phyloP scores from a whole-genome alignment of 2,329 filamentous ascomycete species.

The Colletotrichum nymphaeae region DNA sequence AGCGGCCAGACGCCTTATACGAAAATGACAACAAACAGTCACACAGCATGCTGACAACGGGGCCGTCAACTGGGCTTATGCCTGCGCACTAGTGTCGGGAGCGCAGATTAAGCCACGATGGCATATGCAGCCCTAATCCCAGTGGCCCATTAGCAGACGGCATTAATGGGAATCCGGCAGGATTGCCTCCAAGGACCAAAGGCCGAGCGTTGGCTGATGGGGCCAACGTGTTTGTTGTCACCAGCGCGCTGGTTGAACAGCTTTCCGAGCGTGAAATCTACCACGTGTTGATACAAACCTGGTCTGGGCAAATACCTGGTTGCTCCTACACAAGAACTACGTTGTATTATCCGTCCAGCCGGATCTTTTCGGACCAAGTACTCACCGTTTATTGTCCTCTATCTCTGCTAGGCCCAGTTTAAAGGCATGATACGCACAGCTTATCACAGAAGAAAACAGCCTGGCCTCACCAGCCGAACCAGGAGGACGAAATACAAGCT shows the following conservation, averaged over 20 bases:
- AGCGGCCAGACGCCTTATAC: background rate
- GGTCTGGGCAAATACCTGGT: background rate
- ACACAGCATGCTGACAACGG: slow-evolving; percentile 19
- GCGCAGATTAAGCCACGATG: slow-evolving; percentile 27
- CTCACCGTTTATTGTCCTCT: background rate
- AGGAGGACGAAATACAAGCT: slow-evolving; percentile 2
- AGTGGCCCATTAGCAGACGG: slow-evolving; percentile 18
- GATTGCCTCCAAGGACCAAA: slow-evolving; percentile 16
- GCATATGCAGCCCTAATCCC: slow-evolving; percentile 36
- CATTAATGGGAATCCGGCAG: slow-evolving; percentile 10
- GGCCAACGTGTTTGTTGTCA: slow-evolving; percentile 7
- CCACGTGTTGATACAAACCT: slow-evolving; percentile 5
- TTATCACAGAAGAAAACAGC: background rate
- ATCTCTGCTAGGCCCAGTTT: background rate
- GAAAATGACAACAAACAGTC: background rate
- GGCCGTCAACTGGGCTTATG: slow-evolving; percentile 25
- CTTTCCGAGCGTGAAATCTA: background rate
- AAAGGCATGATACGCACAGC: background rate
- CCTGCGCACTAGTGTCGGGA: slow-evolving; percentile 32
- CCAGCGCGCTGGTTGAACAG: background rate
- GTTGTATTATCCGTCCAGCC: background rate
- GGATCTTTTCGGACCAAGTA: background rate
- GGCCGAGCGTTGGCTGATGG: slow-evolving; percentile 10
- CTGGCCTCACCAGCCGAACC: slow-evolving; percentile 2
- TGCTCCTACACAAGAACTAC: background rate